Conservation (phyloP, 495 filamentous ascomycete genomes). For the Daldinia childiae region DNA sequence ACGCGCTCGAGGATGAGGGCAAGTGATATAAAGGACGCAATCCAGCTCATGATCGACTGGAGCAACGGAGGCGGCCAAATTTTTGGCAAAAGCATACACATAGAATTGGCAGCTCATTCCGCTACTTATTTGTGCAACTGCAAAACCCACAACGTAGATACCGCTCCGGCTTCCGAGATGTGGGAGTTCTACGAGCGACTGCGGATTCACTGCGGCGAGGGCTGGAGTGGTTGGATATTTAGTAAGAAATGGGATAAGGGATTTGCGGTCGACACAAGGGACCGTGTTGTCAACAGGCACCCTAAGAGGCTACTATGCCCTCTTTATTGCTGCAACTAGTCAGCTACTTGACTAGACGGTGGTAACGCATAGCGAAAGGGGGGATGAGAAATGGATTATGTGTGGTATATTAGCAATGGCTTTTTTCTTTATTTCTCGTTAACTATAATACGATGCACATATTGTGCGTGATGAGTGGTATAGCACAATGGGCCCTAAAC, state of each 20-base stretch:
- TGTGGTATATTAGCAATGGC: neutral
- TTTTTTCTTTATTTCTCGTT: neutral
- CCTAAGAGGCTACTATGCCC: slow-evolving; percentile 13
- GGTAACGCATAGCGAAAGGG: neutral
- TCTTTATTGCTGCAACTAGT: slow-evolving; percentile 2
- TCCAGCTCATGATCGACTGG: slow-evolving; percentile 10
- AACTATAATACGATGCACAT: neutral
- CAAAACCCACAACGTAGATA: slow-evolving; percentile 13
- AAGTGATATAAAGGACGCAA: neutral
- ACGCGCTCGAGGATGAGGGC: neutral
- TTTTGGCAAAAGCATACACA: neutral
- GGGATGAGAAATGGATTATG: neutral
- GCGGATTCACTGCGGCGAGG: slow-evolving; percentile 19
- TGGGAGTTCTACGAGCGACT: slow-evolving; percentile 30
- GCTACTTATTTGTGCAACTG: slow-evolving; percentile 62
- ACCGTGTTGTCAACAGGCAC: neutral
- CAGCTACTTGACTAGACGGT: neutral
- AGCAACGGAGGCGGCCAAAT: neutral
- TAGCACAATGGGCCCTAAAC: slow-evolving; percentile 10
- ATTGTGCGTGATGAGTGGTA: slow-evolving; percentile 32
- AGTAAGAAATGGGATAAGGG: slow-evolving; percentile 40
- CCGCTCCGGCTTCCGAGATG: slow-evolving; percentile 20
- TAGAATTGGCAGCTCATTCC: neutral
- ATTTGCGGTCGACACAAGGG: slow-evolving; percentile 11
- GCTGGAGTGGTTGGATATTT: slow-evolving; percentile 33